Conservation (phyloP, 305 asterid genomes). For the Fraxinus dipetala region DNA sequence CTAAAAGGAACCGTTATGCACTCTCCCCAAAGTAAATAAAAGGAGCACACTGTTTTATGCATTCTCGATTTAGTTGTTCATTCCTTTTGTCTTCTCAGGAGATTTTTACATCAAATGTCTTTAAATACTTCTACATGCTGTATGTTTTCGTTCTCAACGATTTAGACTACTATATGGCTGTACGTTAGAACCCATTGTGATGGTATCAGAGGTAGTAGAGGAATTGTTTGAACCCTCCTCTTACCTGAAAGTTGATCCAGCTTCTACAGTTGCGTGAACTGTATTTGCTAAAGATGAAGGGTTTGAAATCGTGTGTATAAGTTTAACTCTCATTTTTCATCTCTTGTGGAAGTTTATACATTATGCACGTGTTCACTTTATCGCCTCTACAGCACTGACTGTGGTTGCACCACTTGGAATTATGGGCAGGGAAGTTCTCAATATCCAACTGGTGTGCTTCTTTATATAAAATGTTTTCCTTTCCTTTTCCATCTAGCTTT, state of each 20-base stretch:
- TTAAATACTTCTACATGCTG: background rate
- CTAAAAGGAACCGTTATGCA: background rate
- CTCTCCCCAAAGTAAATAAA: background rate
- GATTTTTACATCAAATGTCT: background rate
- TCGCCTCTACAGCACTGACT: background rate
- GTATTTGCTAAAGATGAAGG: background rate
- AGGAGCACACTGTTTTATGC: background rate
- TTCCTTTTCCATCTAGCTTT: background rate
- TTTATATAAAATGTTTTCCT: background rate
- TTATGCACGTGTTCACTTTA: background rate
- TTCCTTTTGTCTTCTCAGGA: background rate
- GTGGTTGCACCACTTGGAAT: background rate
- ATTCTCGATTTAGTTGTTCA: background rate
- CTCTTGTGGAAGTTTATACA: background rate
- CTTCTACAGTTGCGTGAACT: background rate
- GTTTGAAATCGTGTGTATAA: background rate
- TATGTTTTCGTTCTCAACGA: background rate
- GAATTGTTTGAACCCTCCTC: background rate
- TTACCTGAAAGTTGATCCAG: background rate
- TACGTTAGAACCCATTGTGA: background rate
- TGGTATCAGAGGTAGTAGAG: background rate
- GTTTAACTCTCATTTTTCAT: background rate
- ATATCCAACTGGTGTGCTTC: background rate
- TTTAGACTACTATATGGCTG: background rate
- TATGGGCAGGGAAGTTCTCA: background rate